phyloP scores from a whole-genome alignment of 2,329 filamentous ascomycete genomes.

The Chrysoporthe deuterocubensis region DNA sequence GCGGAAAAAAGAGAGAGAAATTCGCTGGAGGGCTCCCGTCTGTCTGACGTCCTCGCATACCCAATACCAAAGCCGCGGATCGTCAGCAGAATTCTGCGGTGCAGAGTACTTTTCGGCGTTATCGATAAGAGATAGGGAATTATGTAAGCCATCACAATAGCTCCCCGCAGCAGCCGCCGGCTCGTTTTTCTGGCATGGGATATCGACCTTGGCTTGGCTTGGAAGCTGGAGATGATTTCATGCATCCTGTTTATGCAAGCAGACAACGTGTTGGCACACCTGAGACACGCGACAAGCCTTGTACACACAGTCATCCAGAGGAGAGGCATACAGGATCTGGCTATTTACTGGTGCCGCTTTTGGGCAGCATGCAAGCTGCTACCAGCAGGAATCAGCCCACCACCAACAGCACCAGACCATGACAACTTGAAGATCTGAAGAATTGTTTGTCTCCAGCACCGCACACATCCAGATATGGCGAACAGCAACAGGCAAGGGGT shows the following conservation, averaged over 20 bases:
- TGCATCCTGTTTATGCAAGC: constrained; percentile 8
- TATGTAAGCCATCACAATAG: neutral
- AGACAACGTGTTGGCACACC: neutral
- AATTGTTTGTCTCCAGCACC: constrained; percentile 36
- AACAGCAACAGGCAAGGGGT: constrained; percentile 52
- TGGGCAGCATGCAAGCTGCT: constrained; percentile 6
- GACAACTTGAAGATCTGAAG: constrained; percentile 31
- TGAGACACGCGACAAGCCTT: neutral
- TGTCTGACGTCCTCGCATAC: constrained; percentile 1
- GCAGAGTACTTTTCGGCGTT: neutral
- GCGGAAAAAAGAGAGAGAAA: neutral
- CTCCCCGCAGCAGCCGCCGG: constrained; percentile 9
- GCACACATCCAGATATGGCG: constrained; percentile 32
- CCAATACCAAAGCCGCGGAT: constrained; percentile 24
- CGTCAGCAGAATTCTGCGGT: constrained; percentile 24
- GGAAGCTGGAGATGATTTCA: constrained; percentile 11
- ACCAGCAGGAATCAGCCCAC: constrained; percentile 21
- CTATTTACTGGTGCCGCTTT: neutral
- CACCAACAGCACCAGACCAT: constrained; percentile 16
- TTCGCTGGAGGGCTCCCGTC: neutral
- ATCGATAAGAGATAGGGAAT: constrained; percentile 20
- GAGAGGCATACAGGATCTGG: neutral
- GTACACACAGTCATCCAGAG: neutral
- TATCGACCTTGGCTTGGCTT: neutral
- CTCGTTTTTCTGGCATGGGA: constrained; percentile 10